A percentile compares a stretch with the other conserved stretches of the same genome.
Conservation (phyloP, 139 green algal genomes). For the Picochlorum sp. region DNA sequence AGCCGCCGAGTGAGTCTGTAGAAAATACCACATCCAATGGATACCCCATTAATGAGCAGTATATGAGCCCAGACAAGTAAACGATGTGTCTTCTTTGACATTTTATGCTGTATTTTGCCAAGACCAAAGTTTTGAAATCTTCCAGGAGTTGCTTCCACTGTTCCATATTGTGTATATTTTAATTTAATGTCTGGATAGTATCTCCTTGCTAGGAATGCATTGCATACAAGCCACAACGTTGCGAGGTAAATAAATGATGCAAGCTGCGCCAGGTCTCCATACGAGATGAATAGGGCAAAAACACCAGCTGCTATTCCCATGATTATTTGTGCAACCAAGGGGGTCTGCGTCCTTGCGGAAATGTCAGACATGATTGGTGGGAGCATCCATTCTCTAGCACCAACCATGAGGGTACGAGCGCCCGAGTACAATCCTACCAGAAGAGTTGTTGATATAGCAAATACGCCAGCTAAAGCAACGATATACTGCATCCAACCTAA, state of each 20-base stretch:
- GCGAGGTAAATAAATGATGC: slow-evolving; percentile 13
- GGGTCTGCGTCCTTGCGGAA: slow-evolving; percentile 24
- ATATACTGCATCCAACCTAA: slow-evolving; percentile 26
- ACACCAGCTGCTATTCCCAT: slow-evolving; percentile 19
- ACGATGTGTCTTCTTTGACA: not conserved
- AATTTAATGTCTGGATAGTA: slow-evolving; percentile 29
- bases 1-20: not conserved
- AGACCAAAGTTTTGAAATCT: not conserved
- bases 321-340: slow-evolving; percentile 24
- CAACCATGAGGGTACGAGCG: slow-evolving; percentile 24
- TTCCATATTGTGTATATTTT: slow-evolving; percentile 21
- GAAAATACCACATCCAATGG: slow-evolving; percentile 1
- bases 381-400: slow-evolving; percentile 25
- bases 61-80: slow-evolving; percentile 2
- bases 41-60: slow-evolving; percentile 8
- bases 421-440: slow-evolving; percentile 25
- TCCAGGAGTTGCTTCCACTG: not conserved
- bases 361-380: slow-evolving; percentile 24
- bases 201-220: slow-evolving; percentile 20
- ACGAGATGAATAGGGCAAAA: slow-evolving; percentile 14
- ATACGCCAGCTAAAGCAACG: slow-evolving; percentile 9
- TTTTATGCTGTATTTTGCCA: not conserved
- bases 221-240: slow-evolving; percentile 22
- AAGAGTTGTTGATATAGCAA: slow-evolving; percentile 21
- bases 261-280: slow-evolving; percentile 1